Conservation (phyloP, 2,329 filamentous ascomycete genomes). For the Magnaporthiopsis rhizophila region DNA sequence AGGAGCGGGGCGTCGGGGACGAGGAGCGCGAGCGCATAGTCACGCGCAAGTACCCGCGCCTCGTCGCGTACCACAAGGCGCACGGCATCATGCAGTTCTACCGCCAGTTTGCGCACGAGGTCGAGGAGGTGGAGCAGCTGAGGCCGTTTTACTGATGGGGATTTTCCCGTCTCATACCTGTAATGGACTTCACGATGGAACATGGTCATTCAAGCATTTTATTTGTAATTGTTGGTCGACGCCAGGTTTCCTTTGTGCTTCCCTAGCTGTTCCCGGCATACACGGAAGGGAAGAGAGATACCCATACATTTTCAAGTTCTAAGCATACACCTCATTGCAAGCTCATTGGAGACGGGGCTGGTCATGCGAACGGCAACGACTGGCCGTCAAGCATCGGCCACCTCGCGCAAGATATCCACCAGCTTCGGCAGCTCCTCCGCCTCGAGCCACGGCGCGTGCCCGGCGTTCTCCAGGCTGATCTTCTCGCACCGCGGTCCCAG, state of each 20-base stretch:
- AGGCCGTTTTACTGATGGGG: neutral
- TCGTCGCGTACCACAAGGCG: neutral
- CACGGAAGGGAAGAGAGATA: neutral
- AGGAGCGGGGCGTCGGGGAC: neutral
- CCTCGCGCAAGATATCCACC: neutral
- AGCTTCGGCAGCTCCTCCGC: neutral
- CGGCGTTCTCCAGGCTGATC: neutral
- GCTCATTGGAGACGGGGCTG: too few species aligned
- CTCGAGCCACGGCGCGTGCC: neutral
- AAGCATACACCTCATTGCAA: neutral
- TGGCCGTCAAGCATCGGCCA: neutral
- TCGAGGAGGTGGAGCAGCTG: neutral
- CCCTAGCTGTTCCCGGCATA: neutral
- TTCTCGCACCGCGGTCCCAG: conserved; percentile 1
- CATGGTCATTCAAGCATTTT: too few species aligned
- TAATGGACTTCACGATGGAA: neutral
- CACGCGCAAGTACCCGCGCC: neutral
- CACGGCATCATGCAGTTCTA: neutral
- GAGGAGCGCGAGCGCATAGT: neutral
- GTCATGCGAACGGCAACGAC: too few species aligned
- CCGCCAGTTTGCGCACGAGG: neutral
- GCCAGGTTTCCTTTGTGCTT: neutral
- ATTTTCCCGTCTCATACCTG: too few species aligned
- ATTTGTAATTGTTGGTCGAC: neutral
- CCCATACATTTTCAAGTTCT: neutral